Percentiles rank a stretch among this genome's conserved stretches.
Evolutionary conservation across 441 rosid genomes (phyloP).

Genomic region (Adansonia grandidieri): DNA sequence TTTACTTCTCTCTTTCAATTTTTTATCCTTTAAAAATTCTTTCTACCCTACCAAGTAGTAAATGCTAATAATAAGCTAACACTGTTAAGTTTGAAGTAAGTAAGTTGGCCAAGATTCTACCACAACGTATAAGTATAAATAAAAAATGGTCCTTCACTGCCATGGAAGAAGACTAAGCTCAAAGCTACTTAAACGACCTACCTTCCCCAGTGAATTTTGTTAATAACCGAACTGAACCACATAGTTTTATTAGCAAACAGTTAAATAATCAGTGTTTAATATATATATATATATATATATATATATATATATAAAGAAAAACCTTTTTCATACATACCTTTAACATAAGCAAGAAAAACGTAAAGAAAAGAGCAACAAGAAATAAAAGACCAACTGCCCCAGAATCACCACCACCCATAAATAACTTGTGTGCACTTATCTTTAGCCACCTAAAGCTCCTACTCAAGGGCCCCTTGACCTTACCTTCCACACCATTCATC

Average conservation of each 20-base stretch:
- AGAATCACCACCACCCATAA: slow-evolving; percentile 77
- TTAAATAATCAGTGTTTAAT: background rate
- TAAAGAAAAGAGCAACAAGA: background rate
- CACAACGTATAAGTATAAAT: too few relatives aligned
- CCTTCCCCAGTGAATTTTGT: background rate
- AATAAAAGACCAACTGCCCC: background rate
- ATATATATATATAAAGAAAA: background rate
- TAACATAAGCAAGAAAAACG: slow-evolving; percentile 23
- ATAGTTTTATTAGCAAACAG: background rate
- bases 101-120: background rate
- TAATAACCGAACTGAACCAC: background rate
- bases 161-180: background rate
- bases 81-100: background rate
- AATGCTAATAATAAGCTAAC: background rate
- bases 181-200: background rate
- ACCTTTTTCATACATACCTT: slow-evolving; percentile 14
- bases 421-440: slow-evolving; percentile 64
- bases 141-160: too few relatives aligned
- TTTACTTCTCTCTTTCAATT: too few relatives aligned
- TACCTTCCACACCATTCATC: slow-evolving; percentile 79
- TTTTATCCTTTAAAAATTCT: too few relatives aligned
- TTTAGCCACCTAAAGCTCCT: slow-evolving; percentile 84
- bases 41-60: too few relatives aligned
- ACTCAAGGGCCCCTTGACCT: slow-evolving; percentile 72
- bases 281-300: too few relatives aligned